A percentile compares a stretch with the other conserved stretches of the same genome.
phyloP scores from a whole-genome alignment of 2,329 filamentous ascomycete genomes.

The Penicillium aurantiogriseum region DNA sequence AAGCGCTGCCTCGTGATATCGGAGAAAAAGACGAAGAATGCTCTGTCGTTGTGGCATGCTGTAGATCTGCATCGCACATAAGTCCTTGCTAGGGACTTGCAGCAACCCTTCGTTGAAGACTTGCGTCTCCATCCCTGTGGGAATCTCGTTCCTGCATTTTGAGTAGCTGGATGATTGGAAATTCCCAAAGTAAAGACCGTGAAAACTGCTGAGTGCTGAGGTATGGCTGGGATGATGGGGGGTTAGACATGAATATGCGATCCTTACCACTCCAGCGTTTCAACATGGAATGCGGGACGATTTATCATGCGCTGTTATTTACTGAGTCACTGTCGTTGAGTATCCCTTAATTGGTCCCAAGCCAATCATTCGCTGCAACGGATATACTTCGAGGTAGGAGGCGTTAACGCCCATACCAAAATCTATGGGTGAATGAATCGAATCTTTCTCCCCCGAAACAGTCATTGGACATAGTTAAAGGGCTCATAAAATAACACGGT shows the following conservation, averaged over 20 bases:
- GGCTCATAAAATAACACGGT: too few species aligned
- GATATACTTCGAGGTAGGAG: not conserved
- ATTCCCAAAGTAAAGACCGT: not conserved
- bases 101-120: not conserved
- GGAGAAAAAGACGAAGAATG: not conserved
- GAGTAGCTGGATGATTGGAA: not conserved
- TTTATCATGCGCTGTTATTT: not conserved
- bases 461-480: not conserved
- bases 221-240: not conserved
- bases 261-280: not conserved
- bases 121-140: not conserved
- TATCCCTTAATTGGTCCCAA: not conserved
- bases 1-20: not conserved
- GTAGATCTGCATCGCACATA: not conserved
- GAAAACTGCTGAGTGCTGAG: not conserved
- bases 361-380: not conserved
- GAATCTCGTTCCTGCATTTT: not conserved
- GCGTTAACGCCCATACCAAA: not conserved
- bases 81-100: not conserved
- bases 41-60: not conserved
- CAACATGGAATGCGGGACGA: constrained; percentile 11
- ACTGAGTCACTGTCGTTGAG: not conserved
- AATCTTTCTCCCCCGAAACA: not conserved
- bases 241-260: not conserved
- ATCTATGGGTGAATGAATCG: not conserved